A percentile compares a stretch with the other conserved stretches of the same genome.
Conservation (phyloP, 306 rosid species). For the Dryas alaskensis region DNA sequence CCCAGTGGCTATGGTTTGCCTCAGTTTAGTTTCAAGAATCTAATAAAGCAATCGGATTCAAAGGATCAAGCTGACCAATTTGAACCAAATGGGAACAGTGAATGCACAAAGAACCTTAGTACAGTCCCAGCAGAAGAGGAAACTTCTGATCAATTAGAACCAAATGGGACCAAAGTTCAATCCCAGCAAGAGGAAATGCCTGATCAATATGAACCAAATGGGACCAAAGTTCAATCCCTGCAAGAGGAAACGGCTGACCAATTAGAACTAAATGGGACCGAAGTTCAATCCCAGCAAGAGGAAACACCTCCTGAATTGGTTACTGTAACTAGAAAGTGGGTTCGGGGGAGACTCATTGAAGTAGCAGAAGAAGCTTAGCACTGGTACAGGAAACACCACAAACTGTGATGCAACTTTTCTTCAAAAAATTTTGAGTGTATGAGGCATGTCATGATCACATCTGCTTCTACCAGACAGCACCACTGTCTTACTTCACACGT, state of each 20-base stretch:
- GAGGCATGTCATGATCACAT: slow-evolving; percentile 13
- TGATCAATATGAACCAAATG: too few species aligned
- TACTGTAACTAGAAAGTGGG: slow-evolving; percentile 64
- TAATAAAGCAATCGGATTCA: slow-evolving; percentile 26
- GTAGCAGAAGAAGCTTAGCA: slow-evolving; percentile 47
- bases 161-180: too few species aligned
- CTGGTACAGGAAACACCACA: slow-evolving; percentile 15
- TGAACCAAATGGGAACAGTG: slow-evolving; percentile 32
- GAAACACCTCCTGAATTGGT: slow-evolving; percentile 32
- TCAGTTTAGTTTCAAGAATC: slow-evolving; percentile 37
- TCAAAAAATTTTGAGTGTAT: neutral
- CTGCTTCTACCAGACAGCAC: neutral
- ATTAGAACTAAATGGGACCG: slow-evolving; percentile 32
- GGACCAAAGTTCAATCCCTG: slow-evolving; percentile 19
- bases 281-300: slow-evolving; percentile 33
- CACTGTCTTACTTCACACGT: neutral
- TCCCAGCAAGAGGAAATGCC: too few species aligned
- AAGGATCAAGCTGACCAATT: slow-evolving; percentile 18
- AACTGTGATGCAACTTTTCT: neutral
- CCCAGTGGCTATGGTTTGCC: slow-evolving; percentile 36
- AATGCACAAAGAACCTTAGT: neutral
- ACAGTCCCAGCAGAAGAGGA: too few species aligned
- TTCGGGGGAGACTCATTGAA: slow-evolving; percentile 83
- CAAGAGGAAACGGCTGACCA: slow-evolving; percentile 29
- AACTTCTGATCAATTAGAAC: too few species aligned